phyloP scores from a whole-genome alignment of 1,284 basidiomycete genomes.

The Cerrena zonata region DNA sequence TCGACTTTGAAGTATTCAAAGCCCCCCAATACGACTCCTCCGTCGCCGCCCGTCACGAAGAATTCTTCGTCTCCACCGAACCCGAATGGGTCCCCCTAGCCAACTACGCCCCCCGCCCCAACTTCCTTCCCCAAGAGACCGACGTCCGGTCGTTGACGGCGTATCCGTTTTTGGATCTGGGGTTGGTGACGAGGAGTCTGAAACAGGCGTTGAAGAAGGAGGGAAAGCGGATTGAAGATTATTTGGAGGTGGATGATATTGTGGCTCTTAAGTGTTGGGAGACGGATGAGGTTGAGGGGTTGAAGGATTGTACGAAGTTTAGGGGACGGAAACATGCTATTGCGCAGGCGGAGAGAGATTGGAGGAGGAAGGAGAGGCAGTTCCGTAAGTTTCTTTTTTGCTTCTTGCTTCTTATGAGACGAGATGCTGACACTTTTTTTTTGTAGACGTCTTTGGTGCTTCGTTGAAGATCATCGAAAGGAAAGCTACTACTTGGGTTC shows the following conservation, averaged over 20 bases:
- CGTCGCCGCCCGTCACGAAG: neutral
- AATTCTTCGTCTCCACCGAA: neutral
- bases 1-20: neutral
- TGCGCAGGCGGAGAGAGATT: slow-evolving; percentile 1
- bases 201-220: neutral
- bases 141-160: neutral
- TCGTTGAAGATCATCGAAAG: neutral
- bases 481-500: neutral
- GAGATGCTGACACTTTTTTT: too few relatives aligned
- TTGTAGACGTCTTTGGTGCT: slow-evolving; percentile 4
- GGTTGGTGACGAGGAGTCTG: neutral
- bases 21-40: neutral
- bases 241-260: slow-evolving; percentile 3
- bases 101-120: neutral
- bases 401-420: neutral
- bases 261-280: neutral
- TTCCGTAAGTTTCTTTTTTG: slow-evolving; percentile 1
- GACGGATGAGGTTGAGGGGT: slow-evolving; percentile 2
- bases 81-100: neutral
- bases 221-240: slow-evolving; percentile 1
- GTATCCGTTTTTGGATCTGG: neutral
- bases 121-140: neutral
- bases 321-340: neutral
- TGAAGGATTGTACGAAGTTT: neutral
- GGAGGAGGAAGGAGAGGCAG: neutral